These are phyloP conservation scores for Hyphopichia buzzinii DNA, from an alignment of 1,139 yeast species.

Conservation along the genomic window DNA sequence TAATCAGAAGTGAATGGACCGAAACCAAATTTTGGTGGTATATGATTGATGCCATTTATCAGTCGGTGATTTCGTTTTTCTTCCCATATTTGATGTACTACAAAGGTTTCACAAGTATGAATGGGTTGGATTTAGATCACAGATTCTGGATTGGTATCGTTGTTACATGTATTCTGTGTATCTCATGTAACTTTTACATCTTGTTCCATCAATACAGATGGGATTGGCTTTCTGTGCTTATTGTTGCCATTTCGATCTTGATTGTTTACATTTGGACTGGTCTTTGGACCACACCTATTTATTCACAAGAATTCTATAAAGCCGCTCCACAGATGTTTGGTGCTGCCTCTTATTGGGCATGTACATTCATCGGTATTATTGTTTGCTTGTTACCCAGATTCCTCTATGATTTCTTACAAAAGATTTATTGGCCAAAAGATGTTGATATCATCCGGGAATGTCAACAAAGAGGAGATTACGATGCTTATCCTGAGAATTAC, in stretches of 20 bases:
- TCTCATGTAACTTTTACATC: constrained; percentile 78
- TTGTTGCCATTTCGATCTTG: constrained; percentile 63
- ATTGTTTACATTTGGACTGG: constrained; percentile 87
- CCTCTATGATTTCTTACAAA: constrained; percentile 59
- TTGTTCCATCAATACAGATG: constrained; percentile 83
- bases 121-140: constrained; percentile 74
- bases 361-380: constrained; percentile 66
- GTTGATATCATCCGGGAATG: constrained; percentile 85
- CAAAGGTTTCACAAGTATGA: constrained; percentile 54
- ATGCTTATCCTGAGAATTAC: constrained; percentile 53
- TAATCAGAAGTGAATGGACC: constrained; percentile 78
- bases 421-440: constrained; percentile 69
- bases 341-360: constrained; percentile 76
- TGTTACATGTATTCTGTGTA: constrained; percentile 75
- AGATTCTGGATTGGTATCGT: constrained; percentile 83
- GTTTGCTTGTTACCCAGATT: constrained; percentile 79
- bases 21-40: constrained; percentile 78
- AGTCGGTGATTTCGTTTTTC: constrained; percentile 80
- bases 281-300: constrained; percentile 63
- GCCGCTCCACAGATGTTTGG: constrained; percentile 77
- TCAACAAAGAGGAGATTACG: constrained; percentile 57
- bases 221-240: constrained; percentile 82
- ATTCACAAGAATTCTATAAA: constrained; percentile 70
- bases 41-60: constrained; percentile 85
- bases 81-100: constrained; percentile 73